Evolutionary conservation across 2,329 filamentous ascomycete genomes (phyloP), one percentile per base, ranked within the genome.

Genomic region (Aspergillus proliferans): DNA sequence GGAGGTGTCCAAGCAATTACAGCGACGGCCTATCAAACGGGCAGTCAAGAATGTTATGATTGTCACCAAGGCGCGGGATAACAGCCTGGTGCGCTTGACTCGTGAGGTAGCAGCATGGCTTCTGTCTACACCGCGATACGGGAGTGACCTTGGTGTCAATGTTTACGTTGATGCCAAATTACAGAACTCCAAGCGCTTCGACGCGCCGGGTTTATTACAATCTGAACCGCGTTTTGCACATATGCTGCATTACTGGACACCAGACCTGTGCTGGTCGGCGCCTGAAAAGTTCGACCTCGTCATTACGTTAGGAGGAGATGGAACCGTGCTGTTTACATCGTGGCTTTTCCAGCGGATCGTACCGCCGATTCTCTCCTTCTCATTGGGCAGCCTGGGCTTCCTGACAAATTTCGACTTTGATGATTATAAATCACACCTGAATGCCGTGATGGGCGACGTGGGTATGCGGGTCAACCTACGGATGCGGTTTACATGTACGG

Each of bases 161-260:
- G 93, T 98, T 55, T 97, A 95, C 65, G 93, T 98, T n/a, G 93
- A 98, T 69, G 87, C 90, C 56, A 97, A 98, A 73, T 77, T 98
- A 52, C 84, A 84, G 60, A 84, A 84, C 60, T 95, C 90, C 4
- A 91, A 88, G 68, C 87, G 93, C 46, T 98, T 98, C 67, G 84
- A 91, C 61, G 83, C 87, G 2, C 72, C 82, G 3, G 82, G 83
- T 26, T 77, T 98, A 47, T 59, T 92, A 6, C 81, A 82, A 40
- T 81, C 87, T 61, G 84, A 97, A 59, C 76, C 83, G 9, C 83
- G 86, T 21, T 95, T 90, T 67, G 77, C 85, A 56, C 76, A 83
- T 46, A 95, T 95, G 85, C 81, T 98, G 53, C 85, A 85, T 62
- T 98, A 94, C 72, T 98, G 93, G 93, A 93, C 90, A 0, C 92